A percentile compares a stretch with the other conserved stretches of the same genome.
Conservation (phyloP, 306 rosid species). For the Malus fusca region DNA sequence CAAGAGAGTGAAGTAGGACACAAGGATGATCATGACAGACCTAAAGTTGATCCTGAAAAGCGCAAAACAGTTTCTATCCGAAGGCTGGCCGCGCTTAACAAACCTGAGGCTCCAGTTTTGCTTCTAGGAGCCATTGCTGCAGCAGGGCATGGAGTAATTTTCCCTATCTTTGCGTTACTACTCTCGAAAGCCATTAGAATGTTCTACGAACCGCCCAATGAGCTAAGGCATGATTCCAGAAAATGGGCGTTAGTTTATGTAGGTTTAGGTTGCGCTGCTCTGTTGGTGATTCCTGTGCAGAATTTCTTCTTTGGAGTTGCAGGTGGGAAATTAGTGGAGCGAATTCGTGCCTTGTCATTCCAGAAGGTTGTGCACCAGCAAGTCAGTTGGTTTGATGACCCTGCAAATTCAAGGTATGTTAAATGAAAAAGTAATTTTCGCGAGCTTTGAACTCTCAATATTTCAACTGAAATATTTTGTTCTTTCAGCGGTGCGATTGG, state of each 20-base stretch:
- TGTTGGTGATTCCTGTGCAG: conserved; percentile 35
- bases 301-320: conserved; percentile 67
- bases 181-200: conserved; percentile 52
- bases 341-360: conserved; percentile 69
- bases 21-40: not conserved
- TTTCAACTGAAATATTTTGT: not conserved
- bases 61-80: conserved; percentile 29
- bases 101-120: conserved; percentile 55
- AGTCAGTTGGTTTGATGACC: conserved; percentile 82
- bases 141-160: conserved; percentile 41
- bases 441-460: not conserved
- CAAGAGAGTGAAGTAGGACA: conserved; percentile 14
- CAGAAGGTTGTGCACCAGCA: conserved; percentile 74
- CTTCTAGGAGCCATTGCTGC: conserved; percentile 65
- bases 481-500: conserved; percentile 65
- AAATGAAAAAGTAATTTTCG: no score
- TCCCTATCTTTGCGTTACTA: conserved; percentile 63
- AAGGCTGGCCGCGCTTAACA: conserved; percentile 57
- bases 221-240: conserved; percentile 51
- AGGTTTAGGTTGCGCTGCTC: conserved; percentile 41
- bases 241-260: conserved; percentile 54
- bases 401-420: conserved; percentile 78
- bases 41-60: conserved; percentile 6
- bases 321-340: conserved; percentile 66
- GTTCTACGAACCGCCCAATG: conserved; percentile 51